Base-by-base conservation (phyloP, 768 basidiomycete genomes). In the Pleurotus platypus region DNA sequence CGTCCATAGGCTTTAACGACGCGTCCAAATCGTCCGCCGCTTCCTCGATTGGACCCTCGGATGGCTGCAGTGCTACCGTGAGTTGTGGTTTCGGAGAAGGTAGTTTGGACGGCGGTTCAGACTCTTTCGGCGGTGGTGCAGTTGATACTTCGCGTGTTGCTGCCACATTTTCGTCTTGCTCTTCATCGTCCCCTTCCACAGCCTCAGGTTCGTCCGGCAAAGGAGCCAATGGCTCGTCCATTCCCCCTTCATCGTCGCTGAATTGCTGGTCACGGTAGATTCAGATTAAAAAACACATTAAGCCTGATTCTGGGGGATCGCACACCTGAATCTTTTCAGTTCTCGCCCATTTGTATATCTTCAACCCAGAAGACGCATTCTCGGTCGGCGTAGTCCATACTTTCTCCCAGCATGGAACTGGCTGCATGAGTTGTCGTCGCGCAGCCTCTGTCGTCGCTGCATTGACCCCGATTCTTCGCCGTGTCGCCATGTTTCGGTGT, bases 351-450 rank as follows among this genome's bases (percentile, higher is more conserved):
- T 85, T 87, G 64, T 78, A 82, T 20, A 91, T 77, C 64, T 84
- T 87, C 48, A 92, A 70, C 18, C 80, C 80, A 22, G 82, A 69
- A 15, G 81, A 63, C 20, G 81, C 73, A 55, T 75, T 76, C 57
- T 86, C 86, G 37, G 20, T 43, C 11, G 86, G 81, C 11, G 77
- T 69, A 9, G 81, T 75, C 89, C 89, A 90, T 37, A 78, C 75
- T 71, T 87, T 89, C 71, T 92, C 90, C 91, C 90, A 94, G 61
- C 86, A 89, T 24, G 79, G 82, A n/a, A 92, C 91, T 5, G 91
- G 91, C 65, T 90, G 89, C 87, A 92, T 91, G n/a, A 92, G 76
- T 69, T 90, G 87, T 58, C 90, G 81, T 39, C 90, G 80, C 35
- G 90, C 89, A 47, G 89, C 88, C 69, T 92, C 90, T 2, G 89